Base-by-base conservation (phyloP, 73 alveolate species). In the Blepharisma japonicum region DNA sequence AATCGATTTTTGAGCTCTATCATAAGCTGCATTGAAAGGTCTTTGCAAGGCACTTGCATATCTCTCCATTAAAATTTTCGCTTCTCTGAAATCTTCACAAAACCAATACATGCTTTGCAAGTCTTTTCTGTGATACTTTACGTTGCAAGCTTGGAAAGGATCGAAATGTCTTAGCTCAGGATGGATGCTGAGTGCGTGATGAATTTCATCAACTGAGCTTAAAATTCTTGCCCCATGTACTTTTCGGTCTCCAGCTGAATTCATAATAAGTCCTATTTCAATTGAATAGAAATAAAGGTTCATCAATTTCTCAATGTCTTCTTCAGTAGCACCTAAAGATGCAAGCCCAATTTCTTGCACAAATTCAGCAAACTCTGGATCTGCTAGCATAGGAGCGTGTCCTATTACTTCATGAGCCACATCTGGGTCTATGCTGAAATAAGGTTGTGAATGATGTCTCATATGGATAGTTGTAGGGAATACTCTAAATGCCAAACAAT, bases 371-470 rank as follows among this genome's bases (percentile, higher is more conserved):
- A 84, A 92, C 68, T 89, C 96, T 21, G 42, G 14, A 82, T 92
- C 77, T 6, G 95, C 96, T 49, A 92, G 83, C 94, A 92, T 86
- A 8, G 98, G 98, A 11, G 94, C 96, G 61, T 92, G 98, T 6
- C 98, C 98, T 81, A 92, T 8, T 0, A 92, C 86, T 78, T 92
- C 98, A 55, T 92, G 98, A 39, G 50, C 50, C 18, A 61, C 56
- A 61, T 61, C 77, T 21, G 77, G 77, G 56, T 61, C 77, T 11
- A 38, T 20, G 14, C 39, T 21, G 21, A 25, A 61, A 25, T 11
- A 25, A 11, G 77, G 77, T 25, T 11, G 53, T 14, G 77, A 61
- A 61, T n/a, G 77, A 27, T 61, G 77, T n/a, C 77, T n/a, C 50
- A 61, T 38, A 4, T 61, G 50, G 18, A 25, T 9, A 38, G 77